Base-by-base conservation (phyloP, 305 asterid genomes). In the Stenogyne calaminthoides region DNA sequence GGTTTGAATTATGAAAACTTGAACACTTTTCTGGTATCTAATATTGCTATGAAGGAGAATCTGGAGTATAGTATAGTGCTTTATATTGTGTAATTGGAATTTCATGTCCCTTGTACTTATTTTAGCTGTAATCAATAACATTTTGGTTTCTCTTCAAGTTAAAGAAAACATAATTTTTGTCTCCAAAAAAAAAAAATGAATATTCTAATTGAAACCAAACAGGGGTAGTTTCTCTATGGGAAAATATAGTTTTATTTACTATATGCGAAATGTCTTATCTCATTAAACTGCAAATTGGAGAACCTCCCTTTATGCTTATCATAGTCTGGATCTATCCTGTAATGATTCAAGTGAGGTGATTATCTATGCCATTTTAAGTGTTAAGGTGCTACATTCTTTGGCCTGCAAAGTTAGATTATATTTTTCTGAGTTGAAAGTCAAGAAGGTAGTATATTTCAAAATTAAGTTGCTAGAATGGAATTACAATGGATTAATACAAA, bases 211-310 rank as follows among this genome's bases (percentile, higher is more conserved):
- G 59, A 54, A 54, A 54, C 12, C 27, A 54, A 16, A 54, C 29
- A 7, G 55, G 7, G 19, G 36, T 16, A 55, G 27, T 44, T 14
- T 58, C 25, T 56, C 46, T 47, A 47, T 76, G 27, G 22, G 3
- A 1, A 2, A 11, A 29, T 20, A 34, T 20, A 16, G 34, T 55
- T 61, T 34, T 34, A 59, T 1, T 19, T 62, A 6, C 42, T 0
- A 29, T 34, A 72, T 22, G 36, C 22, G 68, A 32, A 29, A 37
- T 20, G 57, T 29, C 47, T 40, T 61, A 55, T 75, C 16, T 57
- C 64, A 34, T 70, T 63, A 0, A 59, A 64, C 39, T 64, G 57
- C 46, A 63, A 67, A 32, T 52, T 16, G 58, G 69, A 64, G 69
- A 39, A 39, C 56, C 7, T 64, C 39, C 47, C 54, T 51, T 22